Conservation (phyloP, 2,329 filamentous ascomycete genomes). For the Pyricularia grisea region DNA sequence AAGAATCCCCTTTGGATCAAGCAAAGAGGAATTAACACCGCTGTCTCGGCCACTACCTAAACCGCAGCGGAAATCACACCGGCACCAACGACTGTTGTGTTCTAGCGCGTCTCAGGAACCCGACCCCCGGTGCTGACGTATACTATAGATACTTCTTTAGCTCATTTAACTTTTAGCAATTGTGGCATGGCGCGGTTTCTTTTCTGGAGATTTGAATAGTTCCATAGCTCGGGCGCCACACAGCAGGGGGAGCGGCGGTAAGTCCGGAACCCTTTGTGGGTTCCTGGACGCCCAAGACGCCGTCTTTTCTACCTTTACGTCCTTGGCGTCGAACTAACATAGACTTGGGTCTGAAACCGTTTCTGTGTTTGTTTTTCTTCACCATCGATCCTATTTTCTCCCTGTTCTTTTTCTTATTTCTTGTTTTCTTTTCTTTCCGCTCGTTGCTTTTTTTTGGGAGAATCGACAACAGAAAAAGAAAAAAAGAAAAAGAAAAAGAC, state of each 20-base stretch:
- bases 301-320: neutral
- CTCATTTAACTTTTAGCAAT: neutral
- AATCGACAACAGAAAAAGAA: neutral
- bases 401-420: neutral
- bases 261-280: neutral
- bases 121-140: neutral
- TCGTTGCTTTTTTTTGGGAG: neutral
- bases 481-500: neutral
- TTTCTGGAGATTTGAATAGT: neutral
- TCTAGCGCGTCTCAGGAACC: neutral
- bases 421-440: neutral
- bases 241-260: neutral
- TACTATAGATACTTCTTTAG: neutral
- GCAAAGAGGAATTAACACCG: neutral
- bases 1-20: too few species aligned
- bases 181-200: neutral
- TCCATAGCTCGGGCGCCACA: neutral
- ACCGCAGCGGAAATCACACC: neutral
- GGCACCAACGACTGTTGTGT: neutral
- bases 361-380: neutral
- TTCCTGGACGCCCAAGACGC: too few species aligned
- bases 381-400: neutral
- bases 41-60: neutral
- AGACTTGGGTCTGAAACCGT: neutral
- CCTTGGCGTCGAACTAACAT: neutral